Percentiles rank a stretch among this genome's conserved stretches.
Evolutionary conservation across 2,329 filamentous ascomycete genomes (phyloP).

Genomic region (Ophiosphaerella herpotricha): DNA sequence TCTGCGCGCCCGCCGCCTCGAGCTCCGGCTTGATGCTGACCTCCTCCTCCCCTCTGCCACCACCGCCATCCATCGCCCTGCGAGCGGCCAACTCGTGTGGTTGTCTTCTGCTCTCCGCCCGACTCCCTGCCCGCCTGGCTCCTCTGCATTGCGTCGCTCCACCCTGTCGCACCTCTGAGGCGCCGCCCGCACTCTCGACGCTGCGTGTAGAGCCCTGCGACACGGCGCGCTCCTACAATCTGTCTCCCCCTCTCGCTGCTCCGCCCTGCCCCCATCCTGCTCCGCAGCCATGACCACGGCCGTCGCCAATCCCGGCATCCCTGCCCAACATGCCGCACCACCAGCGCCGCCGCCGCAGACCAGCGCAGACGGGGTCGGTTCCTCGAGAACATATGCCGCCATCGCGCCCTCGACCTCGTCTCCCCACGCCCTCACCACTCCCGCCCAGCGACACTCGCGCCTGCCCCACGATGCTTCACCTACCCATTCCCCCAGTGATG

Average conservation of each 20-base stretch:
- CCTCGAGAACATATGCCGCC: slow-evolving; percentile 50
- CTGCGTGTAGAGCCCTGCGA: slow-evolving; percentile 42
- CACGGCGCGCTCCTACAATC: slow-evolving; percentile 37
- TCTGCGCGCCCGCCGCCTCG: neutral
- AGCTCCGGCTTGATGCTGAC: neutral
- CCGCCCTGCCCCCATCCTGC: slow-evolving; percentile 8
- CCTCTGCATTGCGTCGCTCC: slow-evolving; percentile 8
- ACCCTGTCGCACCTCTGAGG: slow-evolving; percentile 29
- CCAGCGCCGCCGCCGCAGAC: slow-evolving; percentile 14
- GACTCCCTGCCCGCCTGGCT: slow-evolving; percentile 2
- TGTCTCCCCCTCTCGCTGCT: slow-evolving; percentile 17
- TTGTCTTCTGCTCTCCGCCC: too few relatives aligned
- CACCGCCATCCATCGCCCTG: neutral
- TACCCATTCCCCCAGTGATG: slow-evolving; percentile 46
- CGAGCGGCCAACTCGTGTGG: too few relatives aligned
- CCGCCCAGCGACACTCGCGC: slow-evolving; percentile 40
- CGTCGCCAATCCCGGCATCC: slow-evolving; percentile 50
- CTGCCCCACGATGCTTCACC: slow-evolving; percentile 47
- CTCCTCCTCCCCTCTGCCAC: neutral
- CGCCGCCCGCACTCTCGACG: slow-evolving; percentile 32
- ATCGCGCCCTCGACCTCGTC: slow-evolving; percentile 50
- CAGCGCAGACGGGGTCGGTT: slow-evolving; percentile 41
- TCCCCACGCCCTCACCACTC: slow-evolving; percentile 44
- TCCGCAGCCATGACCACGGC: slow-evolving; percentile 52
- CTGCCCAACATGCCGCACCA: slow-evolving; percentile 46